Base-by-base conservation (phyloP, 495 filamentous ascomycete species). In the Xylaria cubensis region DNA sequence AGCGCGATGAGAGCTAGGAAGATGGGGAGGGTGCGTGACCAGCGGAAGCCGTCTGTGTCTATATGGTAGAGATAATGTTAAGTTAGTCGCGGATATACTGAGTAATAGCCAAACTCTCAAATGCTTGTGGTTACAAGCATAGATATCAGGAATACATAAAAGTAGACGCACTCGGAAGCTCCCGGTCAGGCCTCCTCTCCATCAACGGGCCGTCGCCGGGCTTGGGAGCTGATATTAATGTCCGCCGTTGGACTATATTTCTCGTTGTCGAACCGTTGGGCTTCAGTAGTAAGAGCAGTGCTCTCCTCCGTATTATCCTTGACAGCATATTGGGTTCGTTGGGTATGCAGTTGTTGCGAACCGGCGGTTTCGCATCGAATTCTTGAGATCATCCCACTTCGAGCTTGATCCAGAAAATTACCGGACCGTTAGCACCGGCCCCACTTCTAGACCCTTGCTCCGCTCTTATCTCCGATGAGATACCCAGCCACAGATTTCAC, bases 181-280 rank as follows among this genome's bases (percentile, higher is more conserved):
- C 93, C 70, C 94, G 90, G 81, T 97, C 94, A 71, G 91, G 81
- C 69, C 94, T 89, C 73, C 94, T 90, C 75, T 91, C 89, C 86
- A 95, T 88, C 73, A 97, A 83, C 61, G 93, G 93, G 7, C 93
- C 93, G 72, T 86, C 84, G 72, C 86, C 81, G 63, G 83, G 79
- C 69, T 84, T 85, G 44, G 87, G 86, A 17, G 87, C 82, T 19
- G 84, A 70, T 36, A 83, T 73, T 42, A 85, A 74, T 63, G 78
- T 80, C 64, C 81, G 78, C 26, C 81, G 70, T 70, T 79, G 80
- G 56, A 75, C 61, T 44, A 74, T 61, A n/a, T 46, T 75, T 34
- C 67, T 76, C 69, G 66, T 50, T 32, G 53, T 58, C 2, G 72
- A 39, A 2, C 46, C 64, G 63, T 65, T 72, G 10, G 51, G 69